These are phyloP conservation scores for Diutina rugosa DNA, from an alignment of 1,139 yeast genomes.

Conservation along the genomic window DNA sequence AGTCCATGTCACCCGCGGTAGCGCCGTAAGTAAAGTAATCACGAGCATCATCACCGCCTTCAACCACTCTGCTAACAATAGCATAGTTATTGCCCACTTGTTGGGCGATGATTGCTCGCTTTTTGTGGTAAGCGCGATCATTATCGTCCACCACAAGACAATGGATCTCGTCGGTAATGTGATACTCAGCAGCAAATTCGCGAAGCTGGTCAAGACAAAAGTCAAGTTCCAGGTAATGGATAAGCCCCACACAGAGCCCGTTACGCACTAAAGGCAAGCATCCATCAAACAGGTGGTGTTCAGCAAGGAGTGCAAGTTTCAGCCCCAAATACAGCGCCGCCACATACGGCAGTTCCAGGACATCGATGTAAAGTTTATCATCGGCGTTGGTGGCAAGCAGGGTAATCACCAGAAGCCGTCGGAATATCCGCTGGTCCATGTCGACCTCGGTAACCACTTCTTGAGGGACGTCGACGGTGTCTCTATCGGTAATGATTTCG, in stretches of 20 bases:
- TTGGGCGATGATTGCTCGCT: neutral
- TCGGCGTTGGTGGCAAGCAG: slow-evolving; percentile 1
- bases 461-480: slow-evolving; percentile 4
- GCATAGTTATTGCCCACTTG: neutral
- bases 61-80: neutral
- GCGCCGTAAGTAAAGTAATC: slow-evolving; percentile 14
- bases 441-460: neutral
- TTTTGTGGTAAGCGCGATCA: neutral
- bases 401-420: neutral
- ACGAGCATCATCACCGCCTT: neutral
- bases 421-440: neutral
- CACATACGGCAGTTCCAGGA: slow-evolving; percentile 24
- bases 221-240: slow-evolving; percentile 43
- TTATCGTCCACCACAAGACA: slow-evolving; percentile 8
- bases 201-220: slow-evolving; percentile 35
- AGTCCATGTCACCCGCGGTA: slow-evolving; percentile 3
- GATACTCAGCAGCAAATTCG: slow-evolving; percentile 16
- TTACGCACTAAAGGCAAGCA: slow-evolving; percentile 35
- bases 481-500: slow-evolving; percentile 23
- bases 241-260: slow-evolving; percentile 30
- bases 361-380: slow-evolving; percentile 20
- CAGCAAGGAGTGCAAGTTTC: slow-evolving; percentile 24
- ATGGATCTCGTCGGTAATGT: slow-evolving; percentile 18
- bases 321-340: slow-evolving; percentile 18
- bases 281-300: slow-evolving; percentile 37